Evolutionary conservation across 768 basidiomycete genomes (phyloP).

Genomic region (Naganishia antarctica): DNA sequence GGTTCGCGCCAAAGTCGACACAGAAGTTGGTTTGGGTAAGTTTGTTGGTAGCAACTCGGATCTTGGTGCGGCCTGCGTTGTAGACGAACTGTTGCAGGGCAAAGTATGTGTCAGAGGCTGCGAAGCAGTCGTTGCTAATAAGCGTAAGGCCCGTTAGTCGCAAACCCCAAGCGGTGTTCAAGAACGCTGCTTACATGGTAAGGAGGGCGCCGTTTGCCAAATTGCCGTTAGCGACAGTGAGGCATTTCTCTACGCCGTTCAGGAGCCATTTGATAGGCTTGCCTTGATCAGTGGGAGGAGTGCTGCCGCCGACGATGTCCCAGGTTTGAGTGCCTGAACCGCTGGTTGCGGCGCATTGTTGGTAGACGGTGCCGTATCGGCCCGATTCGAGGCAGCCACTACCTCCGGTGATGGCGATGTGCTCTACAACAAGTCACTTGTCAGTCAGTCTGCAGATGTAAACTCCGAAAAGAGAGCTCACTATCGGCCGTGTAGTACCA

Average conservation of each 20-base stretch:
- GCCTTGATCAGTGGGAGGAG: neutral
- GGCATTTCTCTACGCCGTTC: neutral
- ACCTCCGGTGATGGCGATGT: conserved; percentile 2
- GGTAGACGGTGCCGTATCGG: neutral
- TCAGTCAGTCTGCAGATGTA: neutral
- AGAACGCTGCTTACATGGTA: conserved; percentile 6
- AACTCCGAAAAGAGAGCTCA: neutral
- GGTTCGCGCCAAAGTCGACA: conserved; percentile 16
- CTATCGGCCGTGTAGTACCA: conserved; percentile 12
- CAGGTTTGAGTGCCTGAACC: conserved; percentile 4
- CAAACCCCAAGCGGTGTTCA: too few species aligned
- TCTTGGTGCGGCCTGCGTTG: conserved; percentile 1
- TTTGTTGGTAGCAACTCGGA: conserved; percentile 14
- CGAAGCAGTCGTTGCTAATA: conserved; percentile 14
- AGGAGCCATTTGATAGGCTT: conserved; percentile 15
- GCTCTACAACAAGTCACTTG: neutral
- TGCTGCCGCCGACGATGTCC: conserved; percentile 5
- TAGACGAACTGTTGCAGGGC: conserved; percentile 14
- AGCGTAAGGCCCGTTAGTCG: too few species aligned
- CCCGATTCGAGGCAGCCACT: neutral
- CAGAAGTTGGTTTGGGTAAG: conserved; percentile 4
- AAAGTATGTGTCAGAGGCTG: neutral
- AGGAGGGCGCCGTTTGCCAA: neutral
- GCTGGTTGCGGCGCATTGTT: neutral
- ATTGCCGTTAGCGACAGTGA: neutral